Evolutionary conservation across 768 basidiomycete genomes (phyloP).

Genomic region (Pleurotus sapidus): DNA sequence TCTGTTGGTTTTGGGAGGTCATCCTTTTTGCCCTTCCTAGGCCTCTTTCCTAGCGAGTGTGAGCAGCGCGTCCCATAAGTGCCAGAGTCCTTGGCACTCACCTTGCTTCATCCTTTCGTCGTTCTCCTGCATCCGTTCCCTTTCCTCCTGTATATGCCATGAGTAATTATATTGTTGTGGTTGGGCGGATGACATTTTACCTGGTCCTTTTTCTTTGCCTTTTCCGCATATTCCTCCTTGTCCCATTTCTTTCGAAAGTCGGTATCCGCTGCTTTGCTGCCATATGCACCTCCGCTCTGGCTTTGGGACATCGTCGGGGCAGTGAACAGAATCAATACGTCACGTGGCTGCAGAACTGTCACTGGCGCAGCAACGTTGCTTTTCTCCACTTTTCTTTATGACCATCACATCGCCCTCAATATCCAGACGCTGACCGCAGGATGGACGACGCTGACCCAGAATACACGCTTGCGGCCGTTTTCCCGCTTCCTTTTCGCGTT

Average conservation of each 20-base stretch:
- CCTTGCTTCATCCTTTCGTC: slow-evolving; percentile 85
- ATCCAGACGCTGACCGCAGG: background rate
- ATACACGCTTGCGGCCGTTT: slow-evolving; percentile 48
- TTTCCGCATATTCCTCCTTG: slow-evolving; percentile 86
- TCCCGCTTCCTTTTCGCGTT: slow-evolving; percentile 93
- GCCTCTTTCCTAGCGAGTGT: slow-evolving; percentile 69
- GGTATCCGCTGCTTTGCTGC: slow-evolving; percentile 54
- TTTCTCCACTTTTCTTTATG: background rate
- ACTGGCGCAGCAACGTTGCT: background rate
- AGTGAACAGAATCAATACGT: background rate
- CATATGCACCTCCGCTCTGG: slow-evolving; percentile 34
- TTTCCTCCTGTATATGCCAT: slow-evolving; percentile 47
- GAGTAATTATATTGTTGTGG: background rate
- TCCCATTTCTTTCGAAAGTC: slow-evolving; percentile 93
- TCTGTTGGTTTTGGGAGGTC: slow-evolving; percentile 94
- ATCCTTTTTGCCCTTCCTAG: slow-evolving; percentile 61
- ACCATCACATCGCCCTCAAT: slow-evolving; percentile 1
- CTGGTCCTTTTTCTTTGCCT: slow-evolving; percentile 74
- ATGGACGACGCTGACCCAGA: slow-evolving; percentile 27
- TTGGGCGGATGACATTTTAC: background rate
- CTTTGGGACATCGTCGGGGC: slow-evolving; percentile 27
- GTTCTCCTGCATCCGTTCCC: slow-evolving; percentile 82
- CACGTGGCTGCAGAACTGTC: background rate
- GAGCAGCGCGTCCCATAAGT: background rate
- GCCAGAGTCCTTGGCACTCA: slow-evolving; percentile 19